These are phyloP conservation scores for Hansenula lynferdii DNA, from an alignment of 1,139 yeast genomes.

Conservation along the genomic window DNA sequence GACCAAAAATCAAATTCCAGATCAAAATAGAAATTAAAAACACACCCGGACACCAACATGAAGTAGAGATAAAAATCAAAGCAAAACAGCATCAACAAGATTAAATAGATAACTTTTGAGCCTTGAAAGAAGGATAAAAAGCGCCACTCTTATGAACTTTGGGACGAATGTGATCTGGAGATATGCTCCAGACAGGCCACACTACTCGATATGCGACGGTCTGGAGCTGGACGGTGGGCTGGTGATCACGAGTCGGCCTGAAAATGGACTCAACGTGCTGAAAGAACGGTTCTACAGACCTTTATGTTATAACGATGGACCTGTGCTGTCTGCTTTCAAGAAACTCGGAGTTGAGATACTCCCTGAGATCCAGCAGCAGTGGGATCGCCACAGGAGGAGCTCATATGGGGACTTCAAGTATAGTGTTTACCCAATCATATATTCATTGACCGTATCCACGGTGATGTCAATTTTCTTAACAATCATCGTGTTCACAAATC, in stretches of 20 bases:
- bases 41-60: too few species aligned
- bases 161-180: constrained; percentile 23
- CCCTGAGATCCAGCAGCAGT: constrained; percentile 20
- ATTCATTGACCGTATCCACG: constrained; percentile 59
- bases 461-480: constrained; percentile 64
- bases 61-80: too few species aligned
- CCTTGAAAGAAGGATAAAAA: neutral
- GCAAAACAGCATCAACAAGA: too few species aligned
- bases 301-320: constrained; percentile 24
- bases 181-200: constrained; percentile 13
- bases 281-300: constrained; percentile 10
- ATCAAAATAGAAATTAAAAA: too few species aligned
- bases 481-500: constrained; percentile 57
- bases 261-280: constrained; percentile 1
- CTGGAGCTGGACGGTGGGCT: constrained; percentile 9
- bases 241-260: constrained; percentile 6
- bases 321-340: constrained; percentile 28
- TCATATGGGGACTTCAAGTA: constrained; percentile 43
- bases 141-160: constrained; percentile 16
- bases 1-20: too few species aligned
- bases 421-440: constrained; percentile 56
- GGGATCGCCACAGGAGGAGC: constrained; percentile 18
- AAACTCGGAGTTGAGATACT: constrained; percentile 18
- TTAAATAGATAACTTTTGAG: too few species aligned
- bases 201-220: constrained; percentile 16